Evolutionary conservation across 2,329 filamentous ascomycete species (phyloP).

Genomic region (Emmonsia crescens): DNA sequence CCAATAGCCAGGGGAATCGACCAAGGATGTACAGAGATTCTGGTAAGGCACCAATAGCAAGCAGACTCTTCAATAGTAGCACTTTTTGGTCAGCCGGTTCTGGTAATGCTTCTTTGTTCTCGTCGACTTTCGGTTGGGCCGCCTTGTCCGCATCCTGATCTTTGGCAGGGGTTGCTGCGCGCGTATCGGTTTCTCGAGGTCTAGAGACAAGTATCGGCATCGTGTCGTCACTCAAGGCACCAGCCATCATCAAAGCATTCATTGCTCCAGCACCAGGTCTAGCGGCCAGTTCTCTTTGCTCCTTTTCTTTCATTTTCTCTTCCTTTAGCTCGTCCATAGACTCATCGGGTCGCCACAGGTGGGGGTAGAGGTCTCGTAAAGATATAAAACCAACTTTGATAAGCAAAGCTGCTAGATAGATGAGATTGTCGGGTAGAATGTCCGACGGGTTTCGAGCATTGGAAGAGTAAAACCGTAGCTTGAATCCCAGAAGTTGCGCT

Average conservation of each 20-base stretch:
- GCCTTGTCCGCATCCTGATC: constrained; percentile 43
- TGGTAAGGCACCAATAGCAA: constrained; percentile 84
- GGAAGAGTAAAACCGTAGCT: constrained; percentile 88
- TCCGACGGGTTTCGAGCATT: constrained; percentile 63
- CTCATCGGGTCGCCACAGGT: constrained; percentile 77
- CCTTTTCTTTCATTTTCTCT: constrained; percentile 62
- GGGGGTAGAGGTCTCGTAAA: constrained; percentile 77
- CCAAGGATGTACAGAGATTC: constrained; percentile 89
- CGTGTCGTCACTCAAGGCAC: constrained; percentile 75
- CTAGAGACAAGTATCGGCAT: constrained; percentile 39
- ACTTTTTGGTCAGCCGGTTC: constrained; percentile 84
- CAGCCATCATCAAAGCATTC: constrained; percentile 81
- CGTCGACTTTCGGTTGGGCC: constrained; percentile 26
- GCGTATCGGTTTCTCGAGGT: constrained; percentile 42
- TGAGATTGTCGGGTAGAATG: constrained; percentile 77
- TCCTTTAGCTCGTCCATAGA: constrained; percentile 65
- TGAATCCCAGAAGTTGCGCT: constrained; percentile 92
- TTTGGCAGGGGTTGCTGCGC: constrained; percentile 43
- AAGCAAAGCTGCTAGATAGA: constrained; percentile 80
- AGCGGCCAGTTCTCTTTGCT: constrained; percentile 62
- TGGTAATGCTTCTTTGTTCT: constrained; percentile 43
- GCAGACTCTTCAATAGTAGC: constrained; percentile 66
- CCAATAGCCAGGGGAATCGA: constrained; percentile 83
- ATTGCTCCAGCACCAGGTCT: constrained; percentile 58
- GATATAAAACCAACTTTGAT: constrained; percentile 98